Percentiles rank a stretch among this genome's conserved stretches.
Evolutionary conservation across 2,329 filamentous ascomycete species (phyloP).

Genomic region (Bipolaris cookei): DNA sequence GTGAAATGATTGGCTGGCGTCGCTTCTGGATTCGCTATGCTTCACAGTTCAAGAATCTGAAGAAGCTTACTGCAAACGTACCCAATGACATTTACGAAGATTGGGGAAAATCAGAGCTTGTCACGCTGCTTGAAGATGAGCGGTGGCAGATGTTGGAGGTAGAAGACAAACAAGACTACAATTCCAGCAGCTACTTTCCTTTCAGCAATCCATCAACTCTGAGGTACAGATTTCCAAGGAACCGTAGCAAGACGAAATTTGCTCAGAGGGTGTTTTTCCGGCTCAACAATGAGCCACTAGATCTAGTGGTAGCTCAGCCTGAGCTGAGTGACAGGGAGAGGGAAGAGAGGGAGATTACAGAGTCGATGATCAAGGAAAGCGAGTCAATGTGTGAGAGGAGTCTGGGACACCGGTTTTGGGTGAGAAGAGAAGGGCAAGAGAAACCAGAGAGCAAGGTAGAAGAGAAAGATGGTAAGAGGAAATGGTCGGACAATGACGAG

Average conservation of each 20-base stretch:
- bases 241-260: constrained; percentile 34
- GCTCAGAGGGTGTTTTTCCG: constrained; percentile 46
- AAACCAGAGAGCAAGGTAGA: neutral
- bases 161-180: constrained; percentile 28
- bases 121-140: constrained; percentile 29
- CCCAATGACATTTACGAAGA: constrained; percentile 44
- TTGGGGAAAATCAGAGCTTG: constrained; percentile 37
- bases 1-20: constrained; percentile 45
- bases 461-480: constrained; percentile 8
- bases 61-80: constrained; percentile 43
- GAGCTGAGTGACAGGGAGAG: constrained; percentile 24
- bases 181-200: constrained; percentile 29
- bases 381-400: neutral
- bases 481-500: constrained; percentile 11
- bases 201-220: constrained; percentile 20
- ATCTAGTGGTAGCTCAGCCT: constrained; percentile 5
- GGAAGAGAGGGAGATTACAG: constrained; percentile 35
- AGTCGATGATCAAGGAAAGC: constrained; percentile 25
- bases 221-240: constrained; percentile 27
- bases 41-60: constrained; percentile 43
- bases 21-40: constrained; percentile 48
- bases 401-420: constrained; percentile 39
- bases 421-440: constrained; percentile 6
- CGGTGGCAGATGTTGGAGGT: constrained; percentile 45
- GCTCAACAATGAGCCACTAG: constrained; percentile 28